phyloP scores from a whole-genome alignment of 352 stramenopile species.

The Phytophthora megakarya region DNA sequence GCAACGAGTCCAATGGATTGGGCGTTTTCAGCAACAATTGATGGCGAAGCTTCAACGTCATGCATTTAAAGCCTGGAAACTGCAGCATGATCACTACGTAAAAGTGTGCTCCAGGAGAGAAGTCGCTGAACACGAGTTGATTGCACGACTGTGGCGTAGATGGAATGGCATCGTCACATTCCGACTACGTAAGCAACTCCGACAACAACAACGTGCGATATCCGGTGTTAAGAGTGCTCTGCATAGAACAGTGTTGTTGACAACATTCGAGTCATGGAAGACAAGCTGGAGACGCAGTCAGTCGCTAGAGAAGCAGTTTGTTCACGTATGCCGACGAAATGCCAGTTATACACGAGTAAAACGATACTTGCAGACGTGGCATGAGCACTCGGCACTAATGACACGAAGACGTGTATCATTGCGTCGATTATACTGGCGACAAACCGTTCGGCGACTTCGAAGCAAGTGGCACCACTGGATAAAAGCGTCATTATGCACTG shows the following conservation, averaged over 20 bases:
- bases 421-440: constrained; percentile 3
- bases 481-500: neutral
- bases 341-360: neutral
- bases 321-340: constrained; percentile 6
- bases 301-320: neutral
- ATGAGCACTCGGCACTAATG: constrained; percentile 4
- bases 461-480: constrained; percentile 24
- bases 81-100: constrained; percentile 8
- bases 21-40: constrained; percentile 16
- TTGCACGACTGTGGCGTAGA: constrained; percentile 30
- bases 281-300: constrained; percentile 3
- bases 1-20: constrained; percentile 16
- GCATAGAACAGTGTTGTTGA: constrained; percentile 14
- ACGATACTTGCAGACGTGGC: constrained; percentile 20
- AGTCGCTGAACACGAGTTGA: constrained; percentile 17
- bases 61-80: constrained; percentile 35
- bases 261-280: constrained; percentile 29
- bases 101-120: neutral
- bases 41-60: constrained; percentile 7
- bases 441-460: neutral
- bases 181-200: constrained; percentile 17
- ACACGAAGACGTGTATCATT: constrained; percentile 14
- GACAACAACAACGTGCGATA: constrained; percentile 20
- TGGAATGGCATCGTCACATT: constrained; percentile 26
- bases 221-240: constrained; percentile 3